Base-by-base conservation (phyloP, 2,329 filamentous ascomycete genomes). In the Seiridium unicorne region DNA sequence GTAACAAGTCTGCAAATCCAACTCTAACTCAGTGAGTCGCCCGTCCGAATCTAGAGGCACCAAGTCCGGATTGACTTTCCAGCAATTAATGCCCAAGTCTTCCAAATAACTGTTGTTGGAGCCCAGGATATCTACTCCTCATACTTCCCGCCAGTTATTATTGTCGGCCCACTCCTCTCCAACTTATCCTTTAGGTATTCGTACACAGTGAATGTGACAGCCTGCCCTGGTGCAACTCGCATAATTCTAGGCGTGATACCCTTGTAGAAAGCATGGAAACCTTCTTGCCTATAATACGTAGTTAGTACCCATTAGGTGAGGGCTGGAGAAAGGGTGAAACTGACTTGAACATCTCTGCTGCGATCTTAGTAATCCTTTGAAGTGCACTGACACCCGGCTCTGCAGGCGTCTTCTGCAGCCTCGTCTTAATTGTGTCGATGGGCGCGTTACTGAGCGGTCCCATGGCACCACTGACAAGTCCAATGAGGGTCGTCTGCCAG, bases 361-460 rank as follows among this genome's bases (percentile, higher is more conserved):
- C 88, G 68, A 99, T 99, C 46, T 78, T 74, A 36, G 85, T 81
- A 68, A 99, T 97, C 62, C 95, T 83, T 61, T 85, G 84, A 67
- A 96, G 76, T 10, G 95, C 94, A 51, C 88, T 91, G 71, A 93
- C 89, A 13, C 94, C 93, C 4, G 88, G 84, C 76, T 90, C 84
- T 3, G 91, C 93, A 0, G 92, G 92, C 56, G 88, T 95, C 78
- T 92, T 95, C 76, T 99, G 95, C 74, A 99, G 79, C 55, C 95
- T 83, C 47, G 95, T 99, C 87, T 99, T 99, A 81, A 99, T 98
- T 44, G 95, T 99, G 73, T 99, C 95, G 73, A 99, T 98, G 31
- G 95, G 95, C 35, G 96, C 95, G 73, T 99, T 99, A 68, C 91
- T 95, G 72, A 99, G 85, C 4, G 95, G 95, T 1, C 95, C 95